Evolutionary conservation across 495 filamentous ascomycete species (phyloP), one percentile per base, ranked within the genome.

Genomic region (Aspergillus avenaceus): DNA sequence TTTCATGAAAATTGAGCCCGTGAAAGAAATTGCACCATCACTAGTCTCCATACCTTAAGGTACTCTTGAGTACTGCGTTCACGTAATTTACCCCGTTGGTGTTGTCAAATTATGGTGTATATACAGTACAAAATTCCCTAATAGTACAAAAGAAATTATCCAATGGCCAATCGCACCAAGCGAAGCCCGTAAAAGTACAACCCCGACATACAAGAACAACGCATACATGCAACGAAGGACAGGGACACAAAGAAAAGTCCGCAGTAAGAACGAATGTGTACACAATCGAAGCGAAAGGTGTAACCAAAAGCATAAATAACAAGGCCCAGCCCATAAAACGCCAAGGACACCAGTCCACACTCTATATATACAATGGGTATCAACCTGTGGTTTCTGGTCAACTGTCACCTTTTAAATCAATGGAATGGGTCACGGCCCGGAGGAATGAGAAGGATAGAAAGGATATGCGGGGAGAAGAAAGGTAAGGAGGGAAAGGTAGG

Each of bases 361-460:
- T n/a, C n/a, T 72, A 55, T 73, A 69, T 64, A 62, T 59, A 60
- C 61, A 63, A 56, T 57, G 64, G 69, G 65, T 73, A 73, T 72
- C 70, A 64, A 67, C 55, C 60, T 63, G 50, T 58, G 46, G 42
- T 45, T 41, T 49, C 47, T 43, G 27, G 45, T 36, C 29, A 60
- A 36, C 27, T 52, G 41, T 26, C 43, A 36, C 49, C 38, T 46
- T 54, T 34, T 37, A 46, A 18, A 28, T 49, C 29, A 40, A 29
- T 25, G 26, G 12, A 29, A 49, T n/a, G 27, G 37, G 46, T 32
- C 43, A 37, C 14, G 23, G 26, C 24, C 28, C 21, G 8, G 29
- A 22, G 49, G 8, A 52, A 54, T 56, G 37, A 50, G 31, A 26
- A 41, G 25, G 25, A 48, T 29, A 37, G 38, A 36, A 46, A 49